Evolutionary conservation across 305 asterid species (phyloP).

Genomic region (Fraxinus ornus): DNA sequence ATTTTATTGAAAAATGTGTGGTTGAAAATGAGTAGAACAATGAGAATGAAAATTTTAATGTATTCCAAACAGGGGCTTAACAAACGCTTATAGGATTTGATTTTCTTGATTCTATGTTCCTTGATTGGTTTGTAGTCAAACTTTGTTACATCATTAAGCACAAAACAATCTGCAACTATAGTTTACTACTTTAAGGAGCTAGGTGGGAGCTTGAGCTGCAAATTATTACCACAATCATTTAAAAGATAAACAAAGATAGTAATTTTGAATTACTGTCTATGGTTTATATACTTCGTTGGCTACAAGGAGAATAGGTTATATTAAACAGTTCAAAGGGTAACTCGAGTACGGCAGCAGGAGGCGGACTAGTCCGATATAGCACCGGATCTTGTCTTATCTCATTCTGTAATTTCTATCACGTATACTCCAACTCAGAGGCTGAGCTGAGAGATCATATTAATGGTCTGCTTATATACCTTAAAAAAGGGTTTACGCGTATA

Average conservation of each 20-base stretch:
- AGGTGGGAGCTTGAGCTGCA: neutral
- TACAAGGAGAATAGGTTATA: neutral
- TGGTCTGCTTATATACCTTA: neutral
- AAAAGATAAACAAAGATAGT: neutral
- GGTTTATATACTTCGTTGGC: neutral
- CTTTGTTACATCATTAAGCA: neutral
- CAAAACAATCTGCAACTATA: neutral
- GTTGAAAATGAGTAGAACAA: no score
- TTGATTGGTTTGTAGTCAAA: neutral
- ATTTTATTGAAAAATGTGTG: no score
- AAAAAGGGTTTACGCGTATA: neutral
- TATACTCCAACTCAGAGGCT: neutral
- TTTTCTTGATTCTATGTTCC: neutral
- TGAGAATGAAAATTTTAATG: no score
- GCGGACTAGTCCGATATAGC: neutral
- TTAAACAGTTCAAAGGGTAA: neutral
- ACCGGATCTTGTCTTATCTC: neutral
- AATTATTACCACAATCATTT: neutral
- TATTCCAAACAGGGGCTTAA: no score
- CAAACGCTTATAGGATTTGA: neutral
- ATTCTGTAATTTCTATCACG: neutral
- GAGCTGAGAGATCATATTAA: neutral
- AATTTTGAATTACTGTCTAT: neutral
- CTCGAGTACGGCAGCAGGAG: neutral
- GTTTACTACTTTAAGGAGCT: neutral